These are phyloP conservation scores for Barnettozyma pratensis DNA, from an alignment of 805 yeast species.

Conservation along the genomic window DNA sequence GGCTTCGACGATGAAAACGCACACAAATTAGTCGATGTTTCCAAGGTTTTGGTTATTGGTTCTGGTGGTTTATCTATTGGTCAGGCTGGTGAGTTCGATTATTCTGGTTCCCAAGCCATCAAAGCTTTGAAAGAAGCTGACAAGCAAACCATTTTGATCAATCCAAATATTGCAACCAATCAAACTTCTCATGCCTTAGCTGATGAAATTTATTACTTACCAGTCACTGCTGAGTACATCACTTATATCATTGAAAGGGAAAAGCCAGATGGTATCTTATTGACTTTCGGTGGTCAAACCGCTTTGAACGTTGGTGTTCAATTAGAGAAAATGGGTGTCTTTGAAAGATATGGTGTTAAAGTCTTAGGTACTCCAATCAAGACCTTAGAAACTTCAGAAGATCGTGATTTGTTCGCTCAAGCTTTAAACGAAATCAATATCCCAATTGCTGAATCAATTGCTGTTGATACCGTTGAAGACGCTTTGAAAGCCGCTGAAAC, in stretches of 20 bases:
- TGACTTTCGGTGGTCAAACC: constrained; percentile 99
- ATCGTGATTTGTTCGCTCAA: constrained; percentile 91
- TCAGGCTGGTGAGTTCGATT: constrained; percentile 98
- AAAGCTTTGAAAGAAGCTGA: constrained; percentile 90
- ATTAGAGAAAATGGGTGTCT: constrained; percentile 90
- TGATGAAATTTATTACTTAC: constrained; percentile 91
- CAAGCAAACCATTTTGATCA: constrained; percentile 78
- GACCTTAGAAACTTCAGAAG: constrained; percentile 95
- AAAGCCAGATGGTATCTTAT: constrained; percentile 90
- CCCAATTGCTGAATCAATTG: constrained; percentile 95
- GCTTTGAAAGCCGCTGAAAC: constrained; percentile 84
- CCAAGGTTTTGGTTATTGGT: constrained; percentile 87
- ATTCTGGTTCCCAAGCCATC: constrained; percentile 96
- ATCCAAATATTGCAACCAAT: constrained; percentile 95
- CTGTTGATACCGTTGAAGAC: constrained; percentile 90
- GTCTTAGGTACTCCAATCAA: constrained; percentile 97
- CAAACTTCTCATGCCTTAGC: constrained; percentile 95
- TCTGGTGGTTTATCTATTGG: constrained; percentile 98
- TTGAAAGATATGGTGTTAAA: constrained; percentile 84
- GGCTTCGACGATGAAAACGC: constrained; percentile 56
- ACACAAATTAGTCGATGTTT: constrained; percentile 71
- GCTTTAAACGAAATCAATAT: constrained; percentile 93
- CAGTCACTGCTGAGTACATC: constrained; percentile 95
- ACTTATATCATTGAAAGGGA: constrained; percentile 94
- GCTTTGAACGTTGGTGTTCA: constrained; percentile 94